Percentiles rank a stretch among this genome's conserved stretches.
phyloP scores from a whole-genome alignment of 1,284 basidiomycete species.

The Cutaneotrichosporon cavernicola region DNA sequence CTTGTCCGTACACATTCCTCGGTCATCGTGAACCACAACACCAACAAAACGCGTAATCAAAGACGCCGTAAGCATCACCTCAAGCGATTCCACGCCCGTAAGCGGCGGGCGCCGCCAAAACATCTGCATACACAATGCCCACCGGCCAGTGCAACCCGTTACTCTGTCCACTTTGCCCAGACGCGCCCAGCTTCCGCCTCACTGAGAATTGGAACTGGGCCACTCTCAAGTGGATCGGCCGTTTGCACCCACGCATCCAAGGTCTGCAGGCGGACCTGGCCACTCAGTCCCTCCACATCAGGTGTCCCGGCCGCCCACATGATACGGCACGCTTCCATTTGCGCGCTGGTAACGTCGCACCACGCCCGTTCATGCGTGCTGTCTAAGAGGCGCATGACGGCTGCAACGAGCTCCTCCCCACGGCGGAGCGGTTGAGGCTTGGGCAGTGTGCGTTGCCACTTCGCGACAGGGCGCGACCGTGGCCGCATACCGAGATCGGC shows the following conservation, averaged over 20 bases:
- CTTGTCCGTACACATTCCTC: background rate
- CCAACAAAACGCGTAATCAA: background rate
- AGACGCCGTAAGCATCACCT: background rate
- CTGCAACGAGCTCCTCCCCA: background rate
- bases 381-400: background rate
- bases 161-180: background rate
- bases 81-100: background rate
- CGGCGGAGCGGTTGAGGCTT: background rate
- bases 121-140: background rate
- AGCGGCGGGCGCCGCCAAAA: background rate
- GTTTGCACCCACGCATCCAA: background rate
- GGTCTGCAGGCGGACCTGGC: background rate
- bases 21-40: background rate
- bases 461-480: background rate
- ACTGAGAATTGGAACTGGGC: background rate
- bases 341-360: background rate
- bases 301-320: background rate
- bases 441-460: background rate
- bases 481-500: slow-evolving; percentile 1
- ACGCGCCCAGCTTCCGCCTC: background rate
- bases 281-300: background rate
- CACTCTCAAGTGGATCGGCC: background rate
- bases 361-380: background rate
- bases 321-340: slow-evolving; percentile 1
- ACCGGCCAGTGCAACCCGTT: background rate